Percentiles rank a stretch among this genome's conserved stretches.
phyloP scores from a whole-genome alignment of 2,329 filamentous ascomycete genomes.

The Myotisia sp. region DNA sequence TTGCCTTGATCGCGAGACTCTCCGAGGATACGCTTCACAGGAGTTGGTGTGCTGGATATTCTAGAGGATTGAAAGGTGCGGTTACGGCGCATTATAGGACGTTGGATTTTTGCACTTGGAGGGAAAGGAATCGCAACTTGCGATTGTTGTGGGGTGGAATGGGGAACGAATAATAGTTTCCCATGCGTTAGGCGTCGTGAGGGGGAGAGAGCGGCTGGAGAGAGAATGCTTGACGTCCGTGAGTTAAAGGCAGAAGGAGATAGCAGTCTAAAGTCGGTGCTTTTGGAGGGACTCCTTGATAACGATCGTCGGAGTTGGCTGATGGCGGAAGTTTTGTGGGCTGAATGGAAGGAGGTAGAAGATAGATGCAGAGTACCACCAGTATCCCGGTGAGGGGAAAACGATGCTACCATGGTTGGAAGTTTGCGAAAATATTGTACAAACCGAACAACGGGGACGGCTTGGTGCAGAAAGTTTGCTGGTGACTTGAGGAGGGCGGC shows the following conservation, averaged over 20 bases:
- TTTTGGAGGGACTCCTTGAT: slow-evolving; percentile 84
- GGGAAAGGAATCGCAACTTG: slow-evolving; percentile 51
- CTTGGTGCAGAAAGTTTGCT: too few species aligned
- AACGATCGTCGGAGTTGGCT: slow-evolving; percentile 73
- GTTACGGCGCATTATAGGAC: slow-evolving; percentile 30
- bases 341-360: slow-evolving; percentile 67
- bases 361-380: slow-evolving; percentile 74
- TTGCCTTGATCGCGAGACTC: slow-evolving; percentile 60
- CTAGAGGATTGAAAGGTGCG: slow-evolving; percentile 30
- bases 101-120: slow-evolving; percentile 48
- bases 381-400: slow-evolving; percentile 36
- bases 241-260: slow-evolving; percentile 35
- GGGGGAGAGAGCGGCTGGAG: slow-evolving; percentile 44
- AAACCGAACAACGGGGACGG: too few species aligned
- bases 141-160: slow-evolving; percentile 27
- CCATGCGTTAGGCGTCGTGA: slow-evolving; percentile 39
- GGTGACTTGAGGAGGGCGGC: too few species aligned
- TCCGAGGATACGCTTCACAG: slow-evolving; percentile 61
- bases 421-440: too few species aligned
- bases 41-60: slow-evolving; percentile 59
- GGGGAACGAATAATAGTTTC: slow-evolving; percentile 38
- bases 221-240: slow-evolving; percentile 38
- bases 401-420: slow-evolving; percentile 31
- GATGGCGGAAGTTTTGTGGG: slow-evolving; percentile 69
- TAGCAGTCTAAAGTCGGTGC: slow-evolving; percentile 52